Conservation (phyloP, 495 filamentous ascomycete species). For the Podospora pseudocomata region DNA sequence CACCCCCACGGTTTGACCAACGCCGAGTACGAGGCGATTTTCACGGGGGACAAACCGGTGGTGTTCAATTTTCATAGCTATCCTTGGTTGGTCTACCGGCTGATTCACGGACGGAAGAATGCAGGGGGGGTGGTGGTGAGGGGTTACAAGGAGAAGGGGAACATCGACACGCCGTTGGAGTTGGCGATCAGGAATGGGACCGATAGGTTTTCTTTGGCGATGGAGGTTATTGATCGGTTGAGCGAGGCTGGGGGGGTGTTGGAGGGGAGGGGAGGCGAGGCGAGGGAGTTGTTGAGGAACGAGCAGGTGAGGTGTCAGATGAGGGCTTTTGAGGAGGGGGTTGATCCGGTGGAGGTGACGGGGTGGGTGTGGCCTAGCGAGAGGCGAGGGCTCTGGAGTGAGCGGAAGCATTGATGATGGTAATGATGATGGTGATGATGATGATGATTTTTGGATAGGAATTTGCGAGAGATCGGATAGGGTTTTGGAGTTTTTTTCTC, state of each 20-base stretch:
- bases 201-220: constrained; percentile 66
- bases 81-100: constrained; percentile 68
- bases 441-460: too few relatives aligned
- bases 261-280: constrained; percentile 38
- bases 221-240: constrained; percentile 67
- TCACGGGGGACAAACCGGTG: constrained; percentile 63
- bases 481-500: too few relatives aligned
- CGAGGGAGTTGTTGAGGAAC: constrained; percentile 58
- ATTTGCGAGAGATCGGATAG: too few relatives aligned
- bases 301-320: constrained; percentile 55
- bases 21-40: constrained; percentile 58
- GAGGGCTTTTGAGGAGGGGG: constrained; percentile 59
- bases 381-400: constrained; percentile 27
- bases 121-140: constrained; percentile 63
- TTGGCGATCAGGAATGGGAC: constrained; percentile 68
- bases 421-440: too few relatives aligned
- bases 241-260: constrained; percentile 42
- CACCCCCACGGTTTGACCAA: constrained; percentile 67
- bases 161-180: constrained; percentile 72
- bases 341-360: constrained; percentile 62
- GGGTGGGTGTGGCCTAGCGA: constrained; percentile 61
- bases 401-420: constrained; percentile 4
- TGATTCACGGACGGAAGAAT: constrained; percentile 66
- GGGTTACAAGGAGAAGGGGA: constrained; percentile 73
- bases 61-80: constrained; percentile 80